Evolutionary conservation across 2,329 filamentous ascomycete genomes (phyloP), one percentile per base, ranked within the genome.

Genomic region (Aspergillus udagawae): DNA sequence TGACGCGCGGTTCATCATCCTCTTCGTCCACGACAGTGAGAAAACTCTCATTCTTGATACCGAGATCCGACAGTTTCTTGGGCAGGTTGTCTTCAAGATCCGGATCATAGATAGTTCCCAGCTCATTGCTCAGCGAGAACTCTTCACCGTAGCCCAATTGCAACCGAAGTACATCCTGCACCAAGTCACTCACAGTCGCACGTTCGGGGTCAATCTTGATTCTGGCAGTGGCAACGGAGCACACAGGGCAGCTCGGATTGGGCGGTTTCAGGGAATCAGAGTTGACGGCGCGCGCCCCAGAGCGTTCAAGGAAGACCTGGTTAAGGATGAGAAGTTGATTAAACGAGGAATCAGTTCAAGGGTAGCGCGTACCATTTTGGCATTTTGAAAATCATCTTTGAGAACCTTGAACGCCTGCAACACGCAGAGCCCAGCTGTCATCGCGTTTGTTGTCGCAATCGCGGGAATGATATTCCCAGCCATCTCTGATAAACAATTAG

Each of bases 381-480:
- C 86, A 65, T 86, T 84, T 35, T 81, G 77, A 58, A 87, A 88
- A 51, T 92, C 85, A 21, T 86, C 84, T 68, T 82, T 87, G 57
- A 99, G 78, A 25, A 97, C 88, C 73, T 97, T 97, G 80, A 95
- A 94, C 0, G 92, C 88, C 73, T 97, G 89, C 27, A 99, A 78
- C 6, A 97, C 92, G 69, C 92, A 97, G 9, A 99, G 82, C 12
- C 91, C 89, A 17, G 94, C 94, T 1, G 94, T 93, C 73, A 97
- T 96, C 17, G 94, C 94, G 73, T 99, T 99, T 0, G 94, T 97
- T 0, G 94, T 99, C 4, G 94, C 94, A 70, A 99, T 99, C 1
- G 94, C 94, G 1, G 94, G 94, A 60, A 99, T 99, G 67, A 99
- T 99, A 72, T 99, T 99, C 54, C 94, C 94, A 3, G 94, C 94